These are phyloP conservation scores for Calonectria pseudoreteaudii DNA, from an alignment of 2,329 filamentous ascomycete species.

Conservation along the genomic window DNA sequence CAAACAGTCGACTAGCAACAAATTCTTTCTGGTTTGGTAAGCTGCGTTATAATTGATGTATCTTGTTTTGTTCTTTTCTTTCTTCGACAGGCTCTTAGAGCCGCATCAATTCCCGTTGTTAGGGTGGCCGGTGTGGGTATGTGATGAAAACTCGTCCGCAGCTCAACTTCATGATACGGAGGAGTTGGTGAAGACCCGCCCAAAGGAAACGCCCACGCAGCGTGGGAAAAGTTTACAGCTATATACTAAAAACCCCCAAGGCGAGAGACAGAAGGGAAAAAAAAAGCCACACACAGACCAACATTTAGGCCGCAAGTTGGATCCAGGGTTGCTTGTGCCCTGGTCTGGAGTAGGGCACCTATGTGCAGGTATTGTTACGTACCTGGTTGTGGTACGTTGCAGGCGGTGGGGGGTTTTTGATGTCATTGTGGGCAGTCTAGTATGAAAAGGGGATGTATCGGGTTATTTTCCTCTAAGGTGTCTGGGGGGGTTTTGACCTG, in stretches of 20 bases:
- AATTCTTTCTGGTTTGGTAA: too few species aligned
- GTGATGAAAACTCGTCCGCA: conserved; percentile 3
- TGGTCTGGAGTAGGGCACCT: conserved; percentile 17
- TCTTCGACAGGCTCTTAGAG: conserved; percentile 15
- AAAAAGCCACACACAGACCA: conserved; percentile 13
- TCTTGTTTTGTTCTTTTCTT: neutral
- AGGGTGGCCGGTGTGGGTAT: conserved; percentile 17
- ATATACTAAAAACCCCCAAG: neutral
- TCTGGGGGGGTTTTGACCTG: neutral
- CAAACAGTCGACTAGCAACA: neutral
- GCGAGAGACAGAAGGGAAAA: neutral
- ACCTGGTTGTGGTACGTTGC: conserved; percentile 21
- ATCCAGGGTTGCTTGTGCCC: neutral
- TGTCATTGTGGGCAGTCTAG: conserved; percentile 29
- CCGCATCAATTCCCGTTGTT: conserved; percentile 17
- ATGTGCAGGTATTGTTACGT: conserved; percentile 1
- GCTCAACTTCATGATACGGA: conserved; percentile 17
- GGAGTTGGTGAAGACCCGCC: neutral
- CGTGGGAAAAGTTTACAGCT: neutral
- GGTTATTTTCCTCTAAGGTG: neutral
- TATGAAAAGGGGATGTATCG: conserved; percentile 8
- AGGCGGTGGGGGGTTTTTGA: conserved; percentile 15
- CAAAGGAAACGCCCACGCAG: neutral
- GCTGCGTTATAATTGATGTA: too few species aligned
- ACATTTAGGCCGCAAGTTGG: conserved; percentile 11